phyloP scores from a whole-genome alignment of 2,329 filamentous ascomycete species.

The Orbilia oligospora region DNA sequence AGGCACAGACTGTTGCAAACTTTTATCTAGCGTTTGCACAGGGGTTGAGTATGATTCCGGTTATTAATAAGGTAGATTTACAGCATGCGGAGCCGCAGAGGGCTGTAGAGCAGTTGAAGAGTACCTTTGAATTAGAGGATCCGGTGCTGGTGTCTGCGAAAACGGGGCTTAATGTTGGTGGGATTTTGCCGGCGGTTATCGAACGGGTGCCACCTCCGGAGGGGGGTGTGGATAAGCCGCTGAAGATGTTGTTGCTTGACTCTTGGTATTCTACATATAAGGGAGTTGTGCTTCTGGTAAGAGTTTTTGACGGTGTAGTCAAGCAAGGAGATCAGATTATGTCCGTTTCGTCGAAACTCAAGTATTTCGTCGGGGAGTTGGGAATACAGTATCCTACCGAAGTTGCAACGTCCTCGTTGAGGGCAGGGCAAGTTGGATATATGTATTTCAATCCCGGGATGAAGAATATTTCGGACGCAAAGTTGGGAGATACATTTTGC shows the following conservation, averaged over 20 bases:
- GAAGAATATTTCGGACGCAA: conserved; percentile 95
- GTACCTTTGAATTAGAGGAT: conserved; percentile 87
- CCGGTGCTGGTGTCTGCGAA: conserved; percentile 90
- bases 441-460: conserved; percentile 98
- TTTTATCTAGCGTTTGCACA: conserved; percentile 98
- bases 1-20: conserved; percentile 98
- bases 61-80: conserved; percentile 97
- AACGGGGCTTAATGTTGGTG: conserved; percentile 87
- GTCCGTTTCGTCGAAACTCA: conserved; percentile 87
- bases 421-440: conserved; percentile 95
- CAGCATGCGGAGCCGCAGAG: conserved; percentile 88
- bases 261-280: conserved; percentile 99
- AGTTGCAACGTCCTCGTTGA: conserved; percentile 82
- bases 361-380: conserved; percentile 95
- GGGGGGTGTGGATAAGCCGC: conserved; percentile 79
- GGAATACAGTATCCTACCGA: conserved; percentile 95
- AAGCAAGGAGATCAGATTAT: conserved; percentile 86
- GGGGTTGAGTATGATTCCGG: conserved; percentile 85
- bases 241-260: conserved; percentile 90
- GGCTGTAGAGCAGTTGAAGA: conserved; percentile 86
- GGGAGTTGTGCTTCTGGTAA: conserved; percentile 90
- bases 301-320: conserved; percentile 89
- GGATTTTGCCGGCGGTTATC: conserved; percentile 87
- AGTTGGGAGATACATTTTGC: conserved; percentile 95
- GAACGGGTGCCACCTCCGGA: conserved; percentile 84